Evolutionary conservation across 768 basidiomycete genomes (phyloP).

Genomic region (Lactifluus echinatus): DNA sequence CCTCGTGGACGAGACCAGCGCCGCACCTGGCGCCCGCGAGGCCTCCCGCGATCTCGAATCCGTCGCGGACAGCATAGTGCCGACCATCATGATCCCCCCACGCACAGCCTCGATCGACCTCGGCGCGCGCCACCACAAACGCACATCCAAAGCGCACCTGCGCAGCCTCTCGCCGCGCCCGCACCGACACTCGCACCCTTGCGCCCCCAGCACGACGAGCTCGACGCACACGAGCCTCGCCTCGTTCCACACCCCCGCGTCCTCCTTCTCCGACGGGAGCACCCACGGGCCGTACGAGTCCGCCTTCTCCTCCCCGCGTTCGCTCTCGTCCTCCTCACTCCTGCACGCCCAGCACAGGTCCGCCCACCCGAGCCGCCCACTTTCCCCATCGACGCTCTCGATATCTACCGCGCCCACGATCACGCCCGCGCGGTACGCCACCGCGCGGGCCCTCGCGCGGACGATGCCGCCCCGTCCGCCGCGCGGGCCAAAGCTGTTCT

Average conservation of each 20-base stretch:
- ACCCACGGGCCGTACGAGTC: conserved; percentile 36
- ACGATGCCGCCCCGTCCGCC: conserved; percentile 32
- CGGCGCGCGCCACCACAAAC: conserved; percentile 23
- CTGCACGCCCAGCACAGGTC: conserved; percentile 22
- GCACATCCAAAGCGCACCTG: conserved; percentile 38
- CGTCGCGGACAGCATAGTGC: neutral
- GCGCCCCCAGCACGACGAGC: conserved; percentile 51
- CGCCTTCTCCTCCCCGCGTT: conserved; percentile 51
- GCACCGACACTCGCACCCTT: too few relatives aligned
- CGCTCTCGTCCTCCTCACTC: conserved; percentile 23
- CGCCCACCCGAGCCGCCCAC: conserved; percentile 6
- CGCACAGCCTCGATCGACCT: conserved; percentile 29
- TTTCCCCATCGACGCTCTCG: conserved; percentile 16
- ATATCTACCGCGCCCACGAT: conserved; percentile 22
- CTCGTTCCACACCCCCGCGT: conserved; percentile 71
- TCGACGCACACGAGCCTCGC: conserved; percentile 51
- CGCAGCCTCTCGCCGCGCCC: conserved; percentile 28
- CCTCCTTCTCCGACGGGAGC: conserved; percentile 69
- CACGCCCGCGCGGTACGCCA: conserved; percentile 22
- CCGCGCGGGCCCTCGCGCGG: neutral
- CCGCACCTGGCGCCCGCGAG: neutral
- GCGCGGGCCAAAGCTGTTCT: conserved; percentile 56
- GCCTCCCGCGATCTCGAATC: conserved; percentile 16
- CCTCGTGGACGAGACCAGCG: neutral
- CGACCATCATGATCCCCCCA: conserved; percentile 18